Conservation (phyloP, 257 asterid genomes). For the Salvia miltiorrhiza region DNA sequence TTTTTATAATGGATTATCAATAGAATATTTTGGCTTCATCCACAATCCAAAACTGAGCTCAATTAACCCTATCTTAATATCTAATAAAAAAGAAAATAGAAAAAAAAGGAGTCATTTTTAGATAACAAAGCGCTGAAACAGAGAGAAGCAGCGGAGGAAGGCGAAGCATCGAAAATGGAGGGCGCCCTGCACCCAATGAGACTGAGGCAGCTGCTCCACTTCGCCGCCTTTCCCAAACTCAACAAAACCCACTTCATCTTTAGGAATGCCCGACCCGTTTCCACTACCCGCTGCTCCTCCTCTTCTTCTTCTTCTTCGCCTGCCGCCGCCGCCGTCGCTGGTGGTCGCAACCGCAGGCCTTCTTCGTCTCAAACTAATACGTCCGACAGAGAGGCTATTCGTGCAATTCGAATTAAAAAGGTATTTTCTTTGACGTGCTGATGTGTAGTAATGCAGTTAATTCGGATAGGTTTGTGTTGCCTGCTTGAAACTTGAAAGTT, state of each 20-base stretch:
- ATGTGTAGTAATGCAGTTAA: neutral
- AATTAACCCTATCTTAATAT: too few relatives aligned
- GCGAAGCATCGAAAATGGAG: conserved; percentile 36
- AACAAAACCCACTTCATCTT: conserved; percentile 1
- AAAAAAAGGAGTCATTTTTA: neutral
- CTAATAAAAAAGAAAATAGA: too few relatives aligned
- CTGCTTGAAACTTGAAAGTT: neutral
- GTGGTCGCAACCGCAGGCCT: conserved; percentile 48
- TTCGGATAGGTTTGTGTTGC: neutral
- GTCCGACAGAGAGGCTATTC: conserved; percentile 86
- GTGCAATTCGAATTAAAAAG: conserved; percentile 82
- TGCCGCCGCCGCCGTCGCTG: conserved; percentile 24
- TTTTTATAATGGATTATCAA: too few relatives aligned
- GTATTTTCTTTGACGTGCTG: conserved; percentile 21
- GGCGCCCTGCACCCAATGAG: conserved; percentile 46
- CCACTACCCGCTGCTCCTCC: conserved; percentile 53
- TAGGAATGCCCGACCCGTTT: conserved; percentile 24
- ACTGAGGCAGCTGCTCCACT: conserved; percentile 47
- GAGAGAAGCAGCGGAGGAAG: neutral
- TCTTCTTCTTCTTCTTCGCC: conserved; percentile 42
- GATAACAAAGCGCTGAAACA: conserved; percentile 17
- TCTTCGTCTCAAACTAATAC: conserved; percentile 50
- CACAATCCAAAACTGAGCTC: too few relatives aligned
- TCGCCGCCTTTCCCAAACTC: conserved; percentile 33
- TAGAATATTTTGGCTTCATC: too few relatives aligned